phyloP scores from a whole-genome alignment of 495 filamentous ascomycete species.

The Talaromyces liani region DNA sequence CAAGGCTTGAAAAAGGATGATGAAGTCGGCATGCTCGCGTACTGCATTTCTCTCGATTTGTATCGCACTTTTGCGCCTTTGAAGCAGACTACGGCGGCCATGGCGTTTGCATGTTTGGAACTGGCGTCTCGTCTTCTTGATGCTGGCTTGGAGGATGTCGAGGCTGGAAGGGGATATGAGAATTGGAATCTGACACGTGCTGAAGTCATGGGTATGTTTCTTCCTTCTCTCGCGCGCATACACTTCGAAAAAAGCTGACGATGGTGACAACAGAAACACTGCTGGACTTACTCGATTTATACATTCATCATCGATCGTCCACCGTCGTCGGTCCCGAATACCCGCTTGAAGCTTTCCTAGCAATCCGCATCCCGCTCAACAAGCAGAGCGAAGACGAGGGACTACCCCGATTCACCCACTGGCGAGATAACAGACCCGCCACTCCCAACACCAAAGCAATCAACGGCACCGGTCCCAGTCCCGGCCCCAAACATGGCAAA shows the following conservation, averaged over 20 bases:
- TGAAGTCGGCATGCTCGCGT: constrained; percentile 54
- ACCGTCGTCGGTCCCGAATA: constrained; percentile 68
- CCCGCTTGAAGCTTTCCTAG: constrained; percentile 67
- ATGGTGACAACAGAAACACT: constrained; percentile 54
- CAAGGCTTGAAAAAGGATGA: constrained; percentile 44
- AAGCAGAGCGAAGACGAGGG: constrained; percentile 53
- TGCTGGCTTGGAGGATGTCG: constrained; percentile 36
- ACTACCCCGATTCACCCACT: constrained; percentile 46
- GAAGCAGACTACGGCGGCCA: constrained; percentile 72
- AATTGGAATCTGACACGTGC: constrained; percentile 55
- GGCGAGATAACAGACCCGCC: constrained; percentile 13
- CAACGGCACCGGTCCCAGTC: background rate
- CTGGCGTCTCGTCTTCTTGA: constrained; percentile 63
- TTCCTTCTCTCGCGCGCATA: too few species aligned
- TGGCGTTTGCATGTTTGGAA: constrained; percentile 77
- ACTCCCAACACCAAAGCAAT: background rate
- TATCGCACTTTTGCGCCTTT: constrained; percentile 89
- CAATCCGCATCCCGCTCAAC: constrained; percentile 79
- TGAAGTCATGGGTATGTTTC: constrained; percentile 57
- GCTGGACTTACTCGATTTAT: constrained; percentile 81
- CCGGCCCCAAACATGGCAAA: constrained; percentile 1
- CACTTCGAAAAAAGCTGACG: too few species aligned
- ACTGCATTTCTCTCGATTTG: constrained; percentile 76
- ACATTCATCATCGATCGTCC: constrained; percentile 65
- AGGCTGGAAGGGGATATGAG: constrained; percentile 37